Base-by-base conservation (phyloP, 495 filamentous ascomycete species). In the Thozetella sp. region DNA sequence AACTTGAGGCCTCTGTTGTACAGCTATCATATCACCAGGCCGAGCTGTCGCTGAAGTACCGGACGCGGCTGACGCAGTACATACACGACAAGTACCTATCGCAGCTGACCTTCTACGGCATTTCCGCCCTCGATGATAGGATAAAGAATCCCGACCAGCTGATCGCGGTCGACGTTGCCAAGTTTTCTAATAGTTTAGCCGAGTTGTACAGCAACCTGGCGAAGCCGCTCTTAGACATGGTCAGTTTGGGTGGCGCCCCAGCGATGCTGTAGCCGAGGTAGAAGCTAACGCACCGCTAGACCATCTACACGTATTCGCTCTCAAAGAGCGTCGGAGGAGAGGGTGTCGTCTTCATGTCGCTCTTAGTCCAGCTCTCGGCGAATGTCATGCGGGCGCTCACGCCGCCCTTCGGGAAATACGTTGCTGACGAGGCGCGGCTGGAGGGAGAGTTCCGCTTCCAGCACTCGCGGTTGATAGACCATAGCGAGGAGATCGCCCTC, bases 101-200 rank as follows among this genome's bases (percentile, higher is more conserved):
- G 11, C 88, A 97, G 50, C 92, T 99, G 90, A 98, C 95, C 0
- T 99, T 97, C 75, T 99, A 99, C 75, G 91, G 92, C 3, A 90
- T 99, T 46, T 96, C 93, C 1, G 93, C 96, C 2, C 78, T 99
- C 37, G 95, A 99, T 63, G 95, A 99, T 71, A 90, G 95, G 60
- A 97, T 99, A 80, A 97, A 97, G 80, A 99, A 99, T 67, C 92
- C 95, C 9, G 95, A 99, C 73, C 95, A 99, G 75, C 86, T 98
- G 17, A 97, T 99, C 65, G 93, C 93, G 0, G 93, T 97, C 10
- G 95, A 99, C 68, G 93, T 98, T 2, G 88, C 94, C 54, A 93
- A 93, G 63, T 99, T 98, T 79, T 95, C 94, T 9, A 96, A 97
- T 68, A 95, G 90, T 61, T 76, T 98, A 53, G 93, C 95, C 3